These are phyloP conservation scores for Xerocomus potaroensis DNA, from an alignment of 768 basidiomycete species.

Conservation along the genomic window DNA sequence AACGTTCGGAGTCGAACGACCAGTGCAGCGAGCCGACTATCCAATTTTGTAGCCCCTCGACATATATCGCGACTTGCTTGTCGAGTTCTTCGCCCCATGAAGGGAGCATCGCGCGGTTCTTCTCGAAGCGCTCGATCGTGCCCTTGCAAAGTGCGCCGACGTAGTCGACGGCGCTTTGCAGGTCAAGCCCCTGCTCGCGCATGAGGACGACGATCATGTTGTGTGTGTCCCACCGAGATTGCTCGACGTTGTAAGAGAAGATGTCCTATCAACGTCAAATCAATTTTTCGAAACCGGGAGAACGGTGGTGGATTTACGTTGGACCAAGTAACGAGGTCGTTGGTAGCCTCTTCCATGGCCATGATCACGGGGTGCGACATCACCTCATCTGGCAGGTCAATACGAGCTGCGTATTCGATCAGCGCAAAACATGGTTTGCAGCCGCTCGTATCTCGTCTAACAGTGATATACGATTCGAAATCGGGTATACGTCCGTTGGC, in stretches of 20 bases:
- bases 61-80: slow-evolving; percentile 51
- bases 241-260: slow-evolving; percentile 73
- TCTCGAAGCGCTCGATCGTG: slow-evolving; percentile 50
- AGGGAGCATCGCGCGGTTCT: slow-evolving; percentile 46
- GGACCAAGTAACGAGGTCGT: slow-evolving; percentile 50
- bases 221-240: slow-evolving; percentile 62
- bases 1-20: slow-evolving; percentile 67
- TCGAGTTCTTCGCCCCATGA: slow-evolving; percentile 63
- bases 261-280: slow-evolving; percentile 47
- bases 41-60: slow-evolving; percentile 66
- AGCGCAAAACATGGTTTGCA: slow-evolving; percentile 48
- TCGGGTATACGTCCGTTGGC: slow-evolving; percentile 35
- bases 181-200: slow-evolving; percentile 49
- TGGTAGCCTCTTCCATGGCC: slow-evolving; percentile 43
- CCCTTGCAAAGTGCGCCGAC: slow-evolving; percentile 58
- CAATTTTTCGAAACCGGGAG: background rate
- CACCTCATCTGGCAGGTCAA: slow-evolving; percentile 53
- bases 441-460: slow-evolving; percentile 53
- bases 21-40: slow-evolving; percentile 70
- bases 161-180: slow-evolving; percentile 61
- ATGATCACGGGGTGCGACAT: slow-evolving; percentile 46
- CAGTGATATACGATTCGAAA: slow-evolving; percentile 48
- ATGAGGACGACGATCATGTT: slow-evolving; percentile 74
- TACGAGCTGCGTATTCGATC: slow-evolving; percentile 49
- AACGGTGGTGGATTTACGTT: slow-evolving; percentile 29